These are phyloP conservation scores for Pythium apleroticum DNA, from an alignment of 352 stramenopile genomes.

Conservation along the genomic window DNA sequence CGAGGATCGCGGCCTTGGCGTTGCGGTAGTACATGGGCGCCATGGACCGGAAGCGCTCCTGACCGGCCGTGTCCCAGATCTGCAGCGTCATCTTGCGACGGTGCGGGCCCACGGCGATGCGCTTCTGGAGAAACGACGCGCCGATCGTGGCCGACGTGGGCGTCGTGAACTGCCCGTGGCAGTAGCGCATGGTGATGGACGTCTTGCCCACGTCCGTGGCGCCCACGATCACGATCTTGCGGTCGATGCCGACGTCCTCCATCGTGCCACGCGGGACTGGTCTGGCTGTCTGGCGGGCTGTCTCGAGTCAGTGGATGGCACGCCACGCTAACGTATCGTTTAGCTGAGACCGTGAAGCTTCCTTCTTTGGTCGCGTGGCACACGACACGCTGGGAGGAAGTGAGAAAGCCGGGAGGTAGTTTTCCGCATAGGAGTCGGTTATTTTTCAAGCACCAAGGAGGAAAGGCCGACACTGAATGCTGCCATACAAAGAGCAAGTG, in stretches of 20 bases:
- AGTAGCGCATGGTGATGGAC: conserved; percentile 88
- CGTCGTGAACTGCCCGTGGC: conserved; percentile 82
- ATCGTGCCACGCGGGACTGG: conserved; percentile 29
- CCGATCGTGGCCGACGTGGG: conserved; percentile 84
- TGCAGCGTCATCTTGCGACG: conserved; percentile 85
- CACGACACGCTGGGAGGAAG: background rate
- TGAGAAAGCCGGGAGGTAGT: background rate
- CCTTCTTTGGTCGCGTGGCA: background rate
- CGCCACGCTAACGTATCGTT: background rate
- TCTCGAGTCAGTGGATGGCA: background rate
- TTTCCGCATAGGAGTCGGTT: background rate
- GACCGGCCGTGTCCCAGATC: conserved; percentile 84
- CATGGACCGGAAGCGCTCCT: conserved; percentile 86
- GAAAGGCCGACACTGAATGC: no score
- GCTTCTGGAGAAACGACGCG: conserved; percentile 87
- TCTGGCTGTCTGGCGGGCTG: background rate
- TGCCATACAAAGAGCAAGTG: background rate
- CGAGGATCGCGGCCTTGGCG: conserved; percentile 84
- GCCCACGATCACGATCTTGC: conserved; percentile 89
- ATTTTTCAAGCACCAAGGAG: background rate
- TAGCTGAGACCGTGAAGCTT: background rate
- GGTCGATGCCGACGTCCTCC: conserved; percentile 86
- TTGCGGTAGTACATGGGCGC: conserved; percentile 91
- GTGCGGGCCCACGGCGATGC: conserved; percentile 63
- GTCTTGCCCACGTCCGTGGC: conserved; percentile 89